Evolutionary conservation across 805 yeast species (phyloP).

Genomic region (Candida insectorum): DNA sequence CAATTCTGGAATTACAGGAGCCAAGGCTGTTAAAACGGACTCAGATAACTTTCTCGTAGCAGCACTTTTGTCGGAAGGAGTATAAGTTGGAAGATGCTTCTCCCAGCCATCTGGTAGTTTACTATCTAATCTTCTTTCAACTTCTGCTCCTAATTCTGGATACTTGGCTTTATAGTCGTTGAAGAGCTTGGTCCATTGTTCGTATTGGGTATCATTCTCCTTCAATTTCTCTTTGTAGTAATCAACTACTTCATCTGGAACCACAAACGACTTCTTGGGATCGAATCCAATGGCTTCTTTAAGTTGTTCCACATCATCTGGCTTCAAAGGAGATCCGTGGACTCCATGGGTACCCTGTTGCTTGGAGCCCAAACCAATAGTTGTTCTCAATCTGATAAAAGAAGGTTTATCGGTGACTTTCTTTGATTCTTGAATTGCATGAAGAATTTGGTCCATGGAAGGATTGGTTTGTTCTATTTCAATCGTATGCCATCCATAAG

Average conservation of each 20-base stretch:
- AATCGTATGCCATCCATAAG: constrained; percentile 92
- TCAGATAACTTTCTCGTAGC: constrained; percentile 96
- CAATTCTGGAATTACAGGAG: constrained; percentile 74
- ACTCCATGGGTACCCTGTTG: constrained; percentile 84
- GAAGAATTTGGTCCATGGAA: constrained; percentile 65
- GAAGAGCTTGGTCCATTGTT: constrained; percentile 69
- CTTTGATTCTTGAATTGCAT: constrained; percentile 82
- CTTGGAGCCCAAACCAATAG: constrained; percentile 91
- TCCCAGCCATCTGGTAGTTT: constrained; percentile 85
- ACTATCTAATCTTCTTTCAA: constrained; percentile 71
- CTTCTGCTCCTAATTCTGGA: constrained; percentile 77
- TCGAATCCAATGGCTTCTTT: constrained; percentile 83
- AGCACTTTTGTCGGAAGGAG: constrained; percentile 71
- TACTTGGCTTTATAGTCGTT: constrained; percentile 60
- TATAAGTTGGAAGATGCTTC: constrained; percentile 71
- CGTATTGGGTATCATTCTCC: constrained; percentile 65
- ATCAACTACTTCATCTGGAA: constrained; percentile 80
- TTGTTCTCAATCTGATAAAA: constrained; percentile 81
- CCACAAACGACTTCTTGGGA: constrained; percentile 75
- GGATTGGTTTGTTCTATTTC: constrained; percentile 77
- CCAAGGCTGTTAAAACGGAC: constrained; percentile 62
- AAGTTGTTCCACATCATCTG: constrained; percentile 86
- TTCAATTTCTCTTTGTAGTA: constrained; percentile 55
- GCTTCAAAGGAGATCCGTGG: constrained; percentile 94
- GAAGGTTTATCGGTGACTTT: constrained; percentile 77